phyloP scores from a whole-genome alignment of 495 filamentous ascomycete species.

The Lasiosphaeria miniovina region DNA sequence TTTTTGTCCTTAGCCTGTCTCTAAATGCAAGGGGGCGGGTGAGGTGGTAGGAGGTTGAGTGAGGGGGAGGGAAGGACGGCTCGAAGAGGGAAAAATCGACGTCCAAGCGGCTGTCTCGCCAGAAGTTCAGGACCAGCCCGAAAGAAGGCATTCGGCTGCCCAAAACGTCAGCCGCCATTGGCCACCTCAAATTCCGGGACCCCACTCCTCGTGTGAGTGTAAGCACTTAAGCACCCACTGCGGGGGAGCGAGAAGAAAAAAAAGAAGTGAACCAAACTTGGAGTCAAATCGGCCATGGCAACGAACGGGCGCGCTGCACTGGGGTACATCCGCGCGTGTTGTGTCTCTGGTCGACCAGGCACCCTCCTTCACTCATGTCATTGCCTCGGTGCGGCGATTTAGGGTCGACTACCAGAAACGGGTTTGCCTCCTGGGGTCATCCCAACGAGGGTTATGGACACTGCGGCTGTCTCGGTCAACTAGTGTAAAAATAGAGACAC shows the following conservation, averaged over 20 bases:
- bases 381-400: neutral
- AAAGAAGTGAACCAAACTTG: neutral
- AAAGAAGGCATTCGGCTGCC: too few species aligned
- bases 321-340: neutral
- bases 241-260: neutral
- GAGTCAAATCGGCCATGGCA: neutral
- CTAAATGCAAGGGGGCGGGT: neutral
- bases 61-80: neutral
- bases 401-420: neutral
- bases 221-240: neutral
- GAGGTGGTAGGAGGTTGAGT: too few species aligned
- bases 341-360: neutral
- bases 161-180: neutral
- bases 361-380: neutral
- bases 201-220: neutral
- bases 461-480: neutral
- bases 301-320: neutral
- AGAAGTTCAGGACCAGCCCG: neutral
- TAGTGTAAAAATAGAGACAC: neutral
- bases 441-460: neutral
- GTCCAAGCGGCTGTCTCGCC: constrained; percentile 1
- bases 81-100: too few species aligned
- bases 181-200: neutral
- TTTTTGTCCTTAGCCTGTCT: too few species aligned
- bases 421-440: neutral